Evolutionary conservation across 2,329 filamentous ascomycete genomes (phyloP).

Genomic region (Nothophoma quercina): DNA sequence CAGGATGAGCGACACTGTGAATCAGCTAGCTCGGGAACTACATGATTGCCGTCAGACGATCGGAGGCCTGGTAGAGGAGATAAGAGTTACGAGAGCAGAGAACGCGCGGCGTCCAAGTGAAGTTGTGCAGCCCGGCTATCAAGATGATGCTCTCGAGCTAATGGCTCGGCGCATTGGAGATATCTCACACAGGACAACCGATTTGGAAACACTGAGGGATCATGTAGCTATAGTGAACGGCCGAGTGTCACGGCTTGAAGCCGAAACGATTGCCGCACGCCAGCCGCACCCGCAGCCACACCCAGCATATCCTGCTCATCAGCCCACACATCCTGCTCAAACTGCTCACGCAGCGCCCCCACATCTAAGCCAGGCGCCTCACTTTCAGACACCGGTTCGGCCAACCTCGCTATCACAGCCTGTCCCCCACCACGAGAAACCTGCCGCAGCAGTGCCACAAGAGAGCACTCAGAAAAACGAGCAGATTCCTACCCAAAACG

Average conservation of each 20-base stretch:
- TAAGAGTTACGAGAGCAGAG: constrained; percentile 32
- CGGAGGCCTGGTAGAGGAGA: constrained; percentile 48
- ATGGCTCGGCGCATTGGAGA: constrained; percentile 52
- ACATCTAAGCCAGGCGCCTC: neutral
- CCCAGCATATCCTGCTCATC: neutral
- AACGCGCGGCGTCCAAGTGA: constrained; percentile 24
- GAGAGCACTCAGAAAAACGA: constrained; percentile 31
- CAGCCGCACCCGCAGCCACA: constrained; percentile 2
- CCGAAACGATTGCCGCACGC: neutral
- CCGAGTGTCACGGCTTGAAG: constrained; percentile 48
- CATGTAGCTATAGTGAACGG: constrained; percentile 59
- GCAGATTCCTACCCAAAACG: constrained; percentile 30
- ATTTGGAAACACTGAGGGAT: constrained; percentile 57
- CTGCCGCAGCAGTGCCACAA: constrained; percentile 17
- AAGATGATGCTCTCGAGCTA: constrained; percentile 54
- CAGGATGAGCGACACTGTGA: constrained; percentile 51
- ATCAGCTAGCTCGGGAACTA: constrained; percentile 52
- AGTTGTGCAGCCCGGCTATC: constrained; percentile 21
- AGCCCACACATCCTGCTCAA: constrained; percentile 25
- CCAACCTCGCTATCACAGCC: constrained; percentile 23
- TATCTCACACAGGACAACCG: constrained; percentile 54
- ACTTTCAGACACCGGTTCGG: constrained; percentile 24
- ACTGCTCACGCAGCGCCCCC: constrained; percentile 22
- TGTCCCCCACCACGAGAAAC: constrained; percentile 24
- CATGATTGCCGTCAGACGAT: constrained; percentile 48